Evolutionary conservation across 768 basidiomycete species (phyloP), one percentile per base, ranked within the genome.

Genomic region (Multifurca ochricompacta): DNA sequence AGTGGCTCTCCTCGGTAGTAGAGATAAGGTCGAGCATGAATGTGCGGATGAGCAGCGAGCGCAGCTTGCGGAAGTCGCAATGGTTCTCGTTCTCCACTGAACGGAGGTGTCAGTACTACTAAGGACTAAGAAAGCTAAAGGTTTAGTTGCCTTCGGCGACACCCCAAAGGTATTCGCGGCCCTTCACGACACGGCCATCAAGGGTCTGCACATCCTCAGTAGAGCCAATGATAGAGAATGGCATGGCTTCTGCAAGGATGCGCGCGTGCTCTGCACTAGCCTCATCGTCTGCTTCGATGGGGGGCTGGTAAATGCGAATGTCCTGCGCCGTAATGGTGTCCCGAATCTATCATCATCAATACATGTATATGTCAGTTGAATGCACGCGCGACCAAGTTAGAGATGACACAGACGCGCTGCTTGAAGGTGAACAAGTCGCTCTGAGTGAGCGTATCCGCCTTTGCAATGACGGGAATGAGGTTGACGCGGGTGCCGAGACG

Each of bases 11-110:
- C 70, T 98, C 95, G 11, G 91, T 93, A 0, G 92, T 94, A 28
- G 87, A 86, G 71, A 97, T 96, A 51, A 98, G 79, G 70, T 99
- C 96, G 53, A 98, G 76, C 96, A 99, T 98, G 77, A 97, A 91
- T 13, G 94, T 96, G 63, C 96, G 84, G 71, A 98, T 95, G 42
- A 98, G 78, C 37, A 98, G 77, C 10, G 92, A 91, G 51, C 96
- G 88, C 47, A 99, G 77, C 73, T 96, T 97, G 73, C 88, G 89
- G 83, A 99, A 99, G 72, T 98, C 96, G 68, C 96, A 99, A 73
- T 99, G 96, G 69, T 87, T 86, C 74, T 99, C 96, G 68, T 99
- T 98, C 73, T 99, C 96, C 58, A 99, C 95, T 92, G 64, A 4
- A 25, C 14, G 23, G 35, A 6, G 11, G 11, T 3, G 35, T 52